Evolutionary conservation across 495 filamentous ascomycete species (phyloP).

Genomic region (Penicillium bialowiezense): DNA sequence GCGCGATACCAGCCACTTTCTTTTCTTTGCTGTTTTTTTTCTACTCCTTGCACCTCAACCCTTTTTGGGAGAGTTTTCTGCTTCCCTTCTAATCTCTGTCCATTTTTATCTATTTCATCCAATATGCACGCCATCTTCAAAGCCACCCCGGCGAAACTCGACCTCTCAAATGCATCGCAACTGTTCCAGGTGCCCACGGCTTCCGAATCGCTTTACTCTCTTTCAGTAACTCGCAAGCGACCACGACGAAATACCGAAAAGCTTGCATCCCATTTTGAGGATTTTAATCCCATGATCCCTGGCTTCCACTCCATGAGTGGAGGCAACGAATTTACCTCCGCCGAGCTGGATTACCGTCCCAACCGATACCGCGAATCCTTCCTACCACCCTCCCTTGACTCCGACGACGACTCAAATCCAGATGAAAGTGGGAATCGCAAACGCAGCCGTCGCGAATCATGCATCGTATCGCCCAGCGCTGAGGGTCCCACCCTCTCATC

Average conservation of each 20-base stretch:
- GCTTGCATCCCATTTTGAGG: slow-evolving; percentile 28
- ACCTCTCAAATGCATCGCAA: slow-evolving; percentile 53
- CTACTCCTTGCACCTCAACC: not conserved
- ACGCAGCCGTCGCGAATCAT: slow-evolving; percentile 39
- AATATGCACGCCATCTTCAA: slow-evolving; percentile 51
- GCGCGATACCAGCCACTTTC: slow-evolving; percentile 1
- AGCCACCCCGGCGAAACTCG: slow-evolving; percentile 50
- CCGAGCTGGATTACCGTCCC: slow-evolving; percentile 44
- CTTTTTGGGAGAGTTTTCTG: slow-evolving; percentile 3
- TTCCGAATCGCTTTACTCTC: slow-evolving; percentile 59
- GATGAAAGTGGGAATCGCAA: slow-evolving; percentile 34
- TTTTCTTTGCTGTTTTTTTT: slow-evolving; percentile 2
- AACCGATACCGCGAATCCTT: slow-evolving; percentile 45
- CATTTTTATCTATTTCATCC: slow-evolving; percentile 2
- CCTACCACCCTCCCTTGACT: slow-evolving; percentile 30
- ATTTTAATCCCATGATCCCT: slow-evolving; percentile 44
- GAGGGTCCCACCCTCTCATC: slow-evolving; percentile 16
- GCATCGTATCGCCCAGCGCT: slow-evolving; percentile 19
- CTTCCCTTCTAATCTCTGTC: slow-evolving; percentile 2
- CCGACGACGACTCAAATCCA: slow-evolving; percentile 25
- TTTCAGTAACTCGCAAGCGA: slow-evolving; percentile 51
- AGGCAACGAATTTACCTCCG: slow-evolving; percentile 43
- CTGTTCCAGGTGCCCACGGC: slow-evolving; percentile 72
- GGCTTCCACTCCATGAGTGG: slow-evolving; percentile 60
- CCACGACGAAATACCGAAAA: slow-evolving; percentile 31